Base-by-base conservation (phyloP, 2,329 filamentous ascomycete species). In the Penicillium vulpinum region DNA sequence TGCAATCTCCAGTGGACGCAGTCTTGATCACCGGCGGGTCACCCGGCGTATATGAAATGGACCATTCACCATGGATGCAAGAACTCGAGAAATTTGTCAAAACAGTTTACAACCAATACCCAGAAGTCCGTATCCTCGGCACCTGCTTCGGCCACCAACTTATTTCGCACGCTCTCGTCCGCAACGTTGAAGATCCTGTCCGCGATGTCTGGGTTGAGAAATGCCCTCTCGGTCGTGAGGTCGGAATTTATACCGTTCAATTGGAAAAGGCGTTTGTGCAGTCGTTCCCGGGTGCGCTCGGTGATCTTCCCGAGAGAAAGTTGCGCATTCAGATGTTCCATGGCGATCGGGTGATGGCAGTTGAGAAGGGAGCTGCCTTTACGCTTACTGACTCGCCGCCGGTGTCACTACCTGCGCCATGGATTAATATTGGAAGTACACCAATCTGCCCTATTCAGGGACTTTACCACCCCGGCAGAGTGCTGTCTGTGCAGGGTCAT, bases 81-180 rank as follows among this genome's bases (percentile, higher is more conserved):
- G 35, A 62, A 0, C 49, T 74, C 1, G 60, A 67, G 41, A 46
- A 54, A 2, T 74, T 67, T 26, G 57, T 74, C 22, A 60, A 61
- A 7, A 64, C 44, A 0, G 66, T 73, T 0, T 72, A 67, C 51
- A 49, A 41, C 0, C 35, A 65, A 0, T 71, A 68, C 47, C 67
- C 71, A 2, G 39, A 67, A 22, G 70, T 74, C 4, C 68, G 67
- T 16, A 58, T 73, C 7, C 67, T 74, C 45, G 72, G 71, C 9
- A 72, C 71, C 2, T 74, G 72, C 51, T 74, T 73, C 58, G 72
- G 70, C 0, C 70, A 72, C 46, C 70, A 72, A 56, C 56, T 71
- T 15, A 63, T 72, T 36, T 62, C 62, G 11, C 62, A 66, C 55
- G 57, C 60, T 13, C 56, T 66, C n/a, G 58, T 66, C 15, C 64